Base-by-base conservation (phyloP, 192 early-diverging fungal species). In the Coemansia sp. region DNA sequence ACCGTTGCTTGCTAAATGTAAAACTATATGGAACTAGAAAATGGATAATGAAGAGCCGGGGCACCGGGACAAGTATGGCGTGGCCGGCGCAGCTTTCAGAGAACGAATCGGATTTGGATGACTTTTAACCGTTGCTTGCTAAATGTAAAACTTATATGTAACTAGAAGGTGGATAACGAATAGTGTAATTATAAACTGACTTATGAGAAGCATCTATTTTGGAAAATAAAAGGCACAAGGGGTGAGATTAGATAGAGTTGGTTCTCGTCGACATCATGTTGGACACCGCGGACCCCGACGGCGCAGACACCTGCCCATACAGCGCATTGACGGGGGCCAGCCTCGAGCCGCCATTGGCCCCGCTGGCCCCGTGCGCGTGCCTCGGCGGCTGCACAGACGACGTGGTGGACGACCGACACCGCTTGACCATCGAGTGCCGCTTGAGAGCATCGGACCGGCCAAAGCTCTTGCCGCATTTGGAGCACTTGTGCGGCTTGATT, bases 401-500 rank as follows among this genome's bases (percentile, higher is more conserved):
- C n/a, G 48, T 58, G 2, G 63, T 64, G 8, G 63, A 43, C 11
- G 71, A 67, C 43, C 75, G 68, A 42, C 84, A 86, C n/a, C 84
- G 77, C 51, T 86, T 86, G 40, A 86, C 84, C 64, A 84, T 67
- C 16, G 77, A 82, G 51, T 90, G 88, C 11, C 88, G 58, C 58
- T 88, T 88, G 3, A 90, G 76, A 4, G 87, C 88, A 74, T 90
- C 88, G 38, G 87, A 85, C 54, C 88, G 73, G 35, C 84, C 83
- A 80, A 92, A 92, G 29, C 78, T 83, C 58, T 89, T 88, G 18
- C 87, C 87, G 63, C 90, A 92, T 16, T 81, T 81, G 6, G 78
- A 71, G 50, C 90, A 92, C 50, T 80, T 84, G 67, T 87, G 86
- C n/a, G 90, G 90, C 67, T 92, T 92, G 44, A 84, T 72, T 10